A percentile compares a stretch with the other conserved stretches of the same genome.
Evolutionary conservation across 2,329 filamentous ascomycete genomes (phyloP).

Genomic region (Immersiporthe knoxdaviesiana): DNA sequence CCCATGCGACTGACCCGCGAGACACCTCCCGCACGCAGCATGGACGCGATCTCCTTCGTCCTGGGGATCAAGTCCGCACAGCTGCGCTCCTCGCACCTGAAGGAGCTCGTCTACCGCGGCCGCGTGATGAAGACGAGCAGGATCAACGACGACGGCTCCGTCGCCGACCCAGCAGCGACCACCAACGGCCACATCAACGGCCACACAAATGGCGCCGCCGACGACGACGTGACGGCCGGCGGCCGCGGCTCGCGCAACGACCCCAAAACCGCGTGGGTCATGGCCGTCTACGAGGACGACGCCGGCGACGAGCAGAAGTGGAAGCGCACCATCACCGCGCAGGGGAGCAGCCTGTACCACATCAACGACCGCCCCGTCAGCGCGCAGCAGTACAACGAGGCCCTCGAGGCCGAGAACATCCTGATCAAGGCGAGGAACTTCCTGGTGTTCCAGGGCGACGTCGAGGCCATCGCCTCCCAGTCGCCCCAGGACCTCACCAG

Average conservation of each 20-base stretch:
- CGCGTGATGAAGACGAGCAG: conserved; percentile 90
- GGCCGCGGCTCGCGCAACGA: conserved; percentile 74
- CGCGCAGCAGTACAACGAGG: conserved; percentile 90
- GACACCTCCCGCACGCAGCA: conserved; percentile 55
- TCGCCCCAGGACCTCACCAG: conserved; percentile 91
- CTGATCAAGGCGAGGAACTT: conserved; percentile 98
- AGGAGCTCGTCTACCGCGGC: conserved; percentile 94
- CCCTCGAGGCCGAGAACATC: conserved; percentile 91
- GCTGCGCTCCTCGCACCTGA: conserved; percentile 88
- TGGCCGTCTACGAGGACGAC: conserved; percentile 98
- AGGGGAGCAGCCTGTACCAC: conserved; percentile 90
- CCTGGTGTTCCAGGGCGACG: conserved; percentile 96
- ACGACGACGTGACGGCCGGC: conserved; percentile 49
- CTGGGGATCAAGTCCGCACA: conserved; percentile 99
- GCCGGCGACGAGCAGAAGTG: conserved; percentile 92
- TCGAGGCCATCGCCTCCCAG: conserved; percentile 94
- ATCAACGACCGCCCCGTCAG: conserved; percentile 92
- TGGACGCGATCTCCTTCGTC: conserved; percentile 99
- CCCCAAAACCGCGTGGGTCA: conserved; percentile 96
- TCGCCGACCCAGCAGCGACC: conserved; percentile 53
- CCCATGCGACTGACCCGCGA: conserved; percentile 25
- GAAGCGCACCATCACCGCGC: conserved; percentile 91
- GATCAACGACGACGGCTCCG: conserved; percentile 89
- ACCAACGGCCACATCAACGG: conserved; percentile 68
- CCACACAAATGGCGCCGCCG: conserved; percentile 63